phyloP scores from a whole-genome alignment of 2,329 filamentous ascomycete species.

The Trichoderma pleuroti region DNA sequence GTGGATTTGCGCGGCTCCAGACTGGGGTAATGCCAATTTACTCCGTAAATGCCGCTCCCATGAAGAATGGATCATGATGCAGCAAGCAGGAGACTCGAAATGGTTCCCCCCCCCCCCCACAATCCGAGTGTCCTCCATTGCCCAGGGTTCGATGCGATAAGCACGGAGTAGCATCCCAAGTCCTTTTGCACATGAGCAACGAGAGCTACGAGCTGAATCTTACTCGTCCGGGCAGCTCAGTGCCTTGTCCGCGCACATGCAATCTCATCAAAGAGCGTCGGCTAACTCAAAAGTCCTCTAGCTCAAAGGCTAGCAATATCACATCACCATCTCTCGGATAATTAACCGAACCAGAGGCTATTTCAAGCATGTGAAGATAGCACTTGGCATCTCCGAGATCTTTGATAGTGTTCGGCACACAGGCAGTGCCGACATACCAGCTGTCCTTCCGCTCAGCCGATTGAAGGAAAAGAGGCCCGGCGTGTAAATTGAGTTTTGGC shows the following conservation, averaged over 20 bases:
- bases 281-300: slow-evolving; percentile 9
- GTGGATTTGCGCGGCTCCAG: neutral
- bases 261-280: neutral
- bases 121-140: neutral
- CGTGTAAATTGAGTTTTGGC: neutral
- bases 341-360: slow-evolving; percentile 5
- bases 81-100: neutral
- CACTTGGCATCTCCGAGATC: slow-evolving; percentile 1
- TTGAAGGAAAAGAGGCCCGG: neutral
- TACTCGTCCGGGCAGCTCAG: neutral
- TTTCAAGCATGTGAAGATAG: slow-evolving; percentile 11
- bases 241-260: neutral
- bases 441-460: neutral
- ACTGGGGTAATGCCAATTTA: neutral
- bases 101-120: neutral
- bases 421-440: neutral
- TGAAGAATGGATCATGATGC: neutral
- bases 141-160: neutral
- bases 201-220: neutral
- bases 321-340: slow-evolving; percentile 15
- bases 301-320: neutral
- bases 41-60: slow-evolving; percentile 2
- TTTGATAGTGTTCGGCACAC: neutral
- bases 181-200: neutral
- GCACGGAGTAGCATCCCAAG: neutral